Base-by-base conservation (phyloP, 2,329 filamentous ascomycete genomes). In the Penicillium sclerotiorum region DNA sequence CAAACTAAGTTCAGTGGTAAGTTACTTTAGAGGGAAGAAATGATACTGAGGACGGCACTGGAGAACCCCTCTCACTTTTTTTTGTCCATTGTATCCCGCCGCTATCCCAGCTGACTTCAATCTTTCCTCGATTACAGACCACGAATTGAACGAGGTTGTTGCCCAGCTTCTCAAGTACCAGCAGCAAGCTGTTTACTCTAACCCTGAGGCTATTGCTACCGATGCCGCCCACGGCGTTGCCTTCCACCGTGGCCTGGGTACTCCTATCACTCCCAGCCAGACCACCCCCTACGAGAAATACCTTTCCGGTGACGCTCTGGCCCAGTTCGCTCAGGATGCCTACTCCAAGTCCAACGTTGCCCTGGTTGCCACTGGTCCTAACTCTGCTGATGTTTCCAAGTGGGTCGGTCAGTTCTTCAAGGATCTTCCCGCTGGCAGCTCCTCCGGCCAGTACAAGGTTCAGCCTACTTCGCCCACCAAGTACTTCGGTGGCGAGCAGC, bases 401-500 rank as follows among this genome's bases (percentile, higher is more conserved):
- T 97, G 93, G 92, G 86, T 95, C 57, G 84, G 86, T 68, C 85
- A 95, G 70, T 96, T 96, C 83, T 97, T 99, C 81, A 84, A 85
- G 71, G 80, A 81, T 52, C 79, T 88, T 42, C 81, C 86, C 50
- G 71, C 78, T 61, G 66, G 68, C 62, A 65, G 73, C 50, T 56
- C 79, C 57, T 69, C 81, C 55, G 72, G 75, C 61, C 74, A 77
- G 67, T 76, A 79, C 64, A 73, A 80, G 60, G 64, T 76, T 33
- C 75, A 88, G 57, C 81, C 84, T 69, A 77, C 78, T 55, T 74
- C 83, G 60, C 79, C 88, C 57, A 83, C 85, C 70, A 94, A 92
- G 76, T 99, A 97, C 85, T 89, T 85, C 68, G 94, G 94, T 73
- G 95, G 94, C 69, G 91, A 99, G 81, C 90, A 95, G 79, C 90